Base-by-base conservation (phyloP, 1,284 basidiomycete species). In the Fistulinella cinereoalba region DNA sequence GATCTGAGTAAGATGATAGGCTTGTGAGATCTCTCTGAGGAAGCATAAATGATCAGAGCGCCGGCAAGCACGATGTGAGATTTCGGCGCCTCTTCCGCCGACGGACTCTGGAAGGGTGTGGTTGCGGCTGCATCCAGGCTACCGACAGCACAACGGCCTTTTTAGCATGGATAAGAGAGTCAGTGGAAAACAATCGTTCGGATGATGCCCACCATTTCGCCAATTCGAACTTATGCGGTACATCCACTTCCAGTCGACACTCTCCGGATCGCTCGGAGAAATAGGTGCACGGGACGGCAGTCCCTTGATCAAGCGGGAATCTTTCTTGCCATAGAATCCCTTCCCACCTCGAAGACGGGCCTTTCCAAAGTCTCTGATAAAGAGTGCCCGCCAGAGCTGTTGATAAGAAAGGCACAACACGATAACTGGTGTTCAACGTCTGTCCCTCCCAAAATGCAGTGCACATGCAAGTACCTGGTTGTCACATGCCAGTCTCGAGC, bases 171-270 rank as follows among this genome's bases (percentile, higher is more conserved):
- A 58, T 58, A 44, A 58, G 53, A 58, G 37, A 23, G 44, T 47
- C 47, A 50, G 43, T 22, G 43, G 15, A 47, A 47, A 29, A 56
- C 40, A 50, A 39, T 44, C 18, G 49, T 32, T 46, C 50, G 37
- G 47, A 51, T 44, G 34, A 57, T 52, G 76, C 73, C 54, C 58
- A 88, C 86, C 86, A 65, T 69, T 85, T 60, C 77, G 74, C 87
- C 88, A 90, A 54, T 90, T 89, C 8, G 78, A 79, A 57, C 84
- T 88, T 51, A 88, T 85, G 43, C 85, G 77, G 65, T 88, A 89
- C 85, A 89, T 88, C 78, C 79, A 85, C 65, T 87, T 88, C 87
- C 87, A 90, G 57, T 87, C 77, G 59, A 70, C 53, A 34, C 70
- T 62, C 37, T 47, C 48, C 4, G 37, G 8, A n/a, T 74, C 69